Percentiles rank a stretch among this genome's conserved stretches.
Conservation (phyloP, 768 basidiomycete genomes). For the Auriscalpium orientale region DNA sequence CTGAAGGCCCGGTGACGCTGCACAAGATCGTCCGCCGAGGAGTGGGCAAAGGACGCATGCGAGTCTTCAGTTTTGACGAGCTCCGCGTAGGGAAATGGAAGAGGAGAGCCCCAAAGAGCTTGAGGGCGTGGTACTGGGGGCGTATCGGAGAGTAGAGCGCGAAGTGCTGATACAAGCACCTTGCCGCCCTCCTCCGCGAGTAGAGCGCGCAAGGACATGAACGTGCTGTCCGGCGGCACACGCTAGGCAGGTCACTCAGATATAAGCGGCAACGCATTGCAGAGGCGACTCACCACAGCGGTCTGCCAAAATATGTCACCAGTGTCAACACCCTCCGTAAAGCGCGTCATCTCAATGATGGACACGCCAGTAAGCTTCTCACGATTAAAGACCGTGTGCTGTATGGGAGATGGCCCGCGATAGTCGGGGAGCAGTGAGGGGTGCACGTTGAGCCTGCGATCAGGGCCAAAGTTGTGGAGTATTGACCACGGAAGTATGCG, state of each 20-base stretch:
- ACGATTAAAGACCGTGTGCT: conserved; percentile 67
- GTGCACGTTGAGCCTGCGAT: conserved; percentile 75
- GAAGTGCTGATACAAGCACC: conserved; percentile 63
- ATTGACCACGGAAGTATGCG: conserved; percentile 64
- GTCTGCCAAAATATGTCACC: conserved; percentile 60
- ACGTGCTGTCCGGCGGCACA: conserved; percentile 44
- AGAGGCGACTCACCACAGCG: conserved; percentile 37
- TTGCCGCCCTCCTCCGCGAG: conserved; percentile 62
- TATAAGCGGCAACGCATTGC: neutral
- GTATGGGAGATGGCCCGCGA: conserved; percentile 89
- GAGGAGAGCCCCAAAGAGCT: neutral
- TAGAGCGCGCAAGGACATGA: conserved; percentile 43
- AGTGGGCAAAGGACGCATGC: conserved; percentile 45
- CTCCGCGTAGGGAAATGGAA: conserved; percentile 37
- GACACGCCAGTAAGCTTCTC: conserved; percentile 71
- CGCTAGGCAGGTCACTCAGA: neutral
- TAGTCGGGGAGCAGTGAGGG: conserved; percentile 82
- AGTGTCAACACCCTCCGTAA: conserved; percentile 12
- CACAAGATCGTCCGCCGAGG: conserved; percentile 50
- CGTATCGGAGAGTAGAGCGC: conserved; percentile 39
- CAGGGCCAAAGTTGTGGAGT: conserved; percentile 51
- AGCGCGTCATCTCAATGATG: conserved; percentile 55
- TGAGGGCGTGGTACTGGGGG: conserved; percentile 38
- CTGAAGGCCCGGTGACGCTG: conserved; percentile 54
- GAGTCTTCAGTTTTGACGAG: conserved; percentile 51